phyloP scores from a whole-genome alignment of 2,329 filamentous ascomycete genomes.

The Coniochaeta pulveracea region DNA sequence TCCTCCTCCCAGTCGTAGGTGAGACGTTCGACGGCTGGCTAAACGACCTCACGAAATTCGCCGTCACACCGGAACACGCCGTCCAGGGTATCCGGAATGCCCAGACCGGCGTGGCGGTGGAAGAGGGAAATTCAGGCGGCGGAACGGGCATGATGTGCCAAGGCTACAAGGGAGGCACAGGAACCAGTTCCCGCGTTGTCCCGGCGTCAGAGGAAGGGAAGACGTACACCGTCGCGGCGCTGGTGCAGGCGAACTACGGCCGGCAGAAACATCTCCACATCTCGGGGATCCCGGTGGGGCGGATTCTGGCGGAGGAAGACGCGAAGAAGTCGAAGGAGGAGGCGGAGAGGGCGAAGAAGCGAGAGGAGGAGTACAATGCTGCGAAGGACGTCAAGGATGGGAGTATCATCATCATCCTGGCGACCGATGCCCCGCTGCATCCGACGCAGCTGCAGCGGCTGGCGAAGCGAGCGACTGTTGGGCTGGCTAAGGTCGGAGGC shows the following conservation, averaged over 20 bases:
- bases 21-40: slow-evolving; percentile 55
- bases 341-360: slow-evolving; percentile 13
- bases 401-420: slow-evolving; percentile 48
- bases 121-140: slow-evolving; percentile 53
- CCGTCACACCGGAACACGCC: slow-evolving; percentile 41
- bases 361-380: slow-evolving; percentile 15
- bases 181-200: slow-evolving; percentile 47
- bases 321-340: slow-evolving; percentile 11
- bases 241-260: slow-evolving; percentile 59
- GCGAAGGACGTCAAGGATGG: slow-evolving; percentile 45
- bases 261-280: slow-evolving; percentile 42
- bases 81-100: slow-evolving; percentile 40
- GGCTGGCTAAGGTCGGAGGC: slow-evolving; percentile 48
- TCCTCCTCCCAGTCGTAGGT: slow-evolving; percentile 44
- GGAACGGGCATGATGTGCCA: slow-evolving; percentile 60
- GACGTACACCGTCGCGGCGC: slow-evolving; percentile 46
- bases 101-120: slow-evolving; percentile 31
- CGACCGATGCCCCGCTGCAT: slow-evolving; percentile 29
- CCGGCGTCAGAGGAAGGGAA: slow-evolving; percentile 17
- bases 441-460: slow-evolving; percentile 23
- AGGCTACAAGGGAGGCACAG: slow-evolving; percentile 56
- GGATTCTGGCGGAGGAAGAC: slow-evolving; percentile 36
- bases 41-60: slow-evolving; percentile 44
- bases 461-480: slow-evolving; percentile 35
- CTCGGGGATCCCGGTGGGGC: slow-evolving; percentile 49